Percentiles rank a stretch among this genome's conserved stretches.
Evolutionary conservation across 768 basidiomycete species (phyloP).

Genomic region (Amanita polypyramis): DNA sequence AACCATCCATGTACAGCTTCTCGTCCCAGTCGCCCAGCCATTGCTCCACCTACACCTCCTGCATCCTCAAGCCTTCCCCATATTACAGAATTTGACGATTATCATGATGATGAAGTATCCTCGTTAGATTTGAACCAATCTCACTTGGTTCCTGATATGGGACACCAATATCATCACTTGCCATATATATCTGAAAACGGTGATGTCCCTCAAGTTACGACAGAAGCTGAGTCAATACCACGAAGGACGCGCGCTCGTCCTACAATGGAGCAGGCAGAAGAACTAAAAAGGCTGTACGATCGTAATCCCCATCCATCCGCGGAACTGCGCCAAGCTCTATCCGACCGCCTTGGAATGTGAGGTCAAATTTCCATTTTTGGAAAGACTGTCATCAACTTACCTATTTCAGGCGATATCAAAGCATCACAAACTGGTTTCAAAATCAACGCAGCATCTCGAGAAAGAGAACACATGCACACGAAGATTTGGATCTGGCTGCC

Average conservation of each 20-base stretch:
- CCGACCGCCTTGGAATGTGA: conserved; percentile 67
- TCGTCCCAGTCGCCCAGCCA: conserved; percentile 7
- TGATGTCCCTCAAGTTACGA: conserved; percentile 39
- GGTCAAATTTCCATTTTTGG: conserved; percentile 24
- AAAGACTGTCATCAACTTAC: conserved; percentile 14
- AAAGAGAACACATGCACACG: conserved; percentile 60
- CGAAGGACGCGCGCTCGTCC: conserved; percentile 59
- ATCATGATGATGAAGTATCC: conserved; percentile 33
- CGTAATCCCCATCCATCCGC: conserved; percentile 55
- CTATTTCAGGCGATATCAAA: conserved; percentile 58
- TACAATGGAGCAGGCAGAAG: conserved; percentile 53
- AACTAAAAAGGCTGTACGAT: conserved; percentile 56
- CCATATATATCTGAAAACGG: conserved; percentile 36
- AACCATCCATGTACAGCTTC: conserved; percentile 17
- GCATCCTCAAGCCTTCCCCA: conserved; percentile 19
- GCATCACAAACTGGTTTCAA: conserved; percentile 82
- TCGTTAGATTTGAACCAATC: conserved; percentile 23
- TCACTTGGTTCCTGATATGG: conserved; percentile 22
- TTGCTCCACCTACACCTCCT: conserved; percentile 21
- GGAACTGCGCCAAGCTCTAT: conserved; percentile 56
- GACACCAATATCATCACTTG: conserved; percentile 21
- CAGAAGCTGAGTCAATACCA: conserved; percentile 40
- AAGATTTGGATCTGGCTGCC: conserved; percentile 28
- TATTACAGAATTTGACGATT: conserved; percentile 32
- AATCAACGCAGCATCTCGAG: conserved; percentile 73